These are phyloP conservation scores for Climacium dendroides DNA, from an alignment of 225 moss, liverwort and hornwort species.

Conservation along the genomic window DNA sequence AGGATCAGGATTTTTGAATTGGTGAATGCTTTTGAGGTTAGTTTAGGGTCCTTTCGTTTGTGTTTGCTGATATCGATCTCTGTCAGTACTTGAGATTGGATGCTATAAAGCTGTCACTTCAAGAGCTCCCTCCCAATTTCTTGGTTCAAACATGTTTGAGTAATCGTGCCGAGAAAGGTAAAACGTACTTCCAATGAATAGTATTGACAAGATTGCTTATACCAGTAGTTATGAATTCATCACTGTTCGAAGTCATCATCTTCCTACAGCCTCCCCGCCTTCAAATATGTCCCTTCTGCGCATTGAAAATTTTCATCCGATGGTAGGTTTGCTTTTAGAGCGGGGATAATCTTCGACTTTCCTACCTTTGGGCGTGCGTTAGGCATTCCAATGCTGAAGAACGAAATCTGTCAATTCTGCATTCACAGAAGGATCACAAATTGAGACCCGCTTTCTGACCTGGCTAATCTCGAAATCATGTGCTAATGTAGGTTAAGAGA, in stretches of 20 bases:
- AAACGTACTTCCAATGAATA: neutral
- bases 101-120: neutral
- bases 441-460: neutral
- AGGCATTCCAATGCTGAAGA: neutral
- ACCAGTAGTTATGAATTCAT: neutral
- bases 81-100: neutral
- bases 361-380: neutral
- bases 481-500: neutral
- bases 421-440: neutral
- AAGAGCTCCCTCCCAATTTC: neutral
- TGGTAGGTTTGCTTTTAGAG: neutral
- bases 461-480: neutral
- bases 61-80: neutral
- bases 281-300: neutral
- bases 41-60: neutral
- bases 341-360: neutral
- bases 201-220: neutral
- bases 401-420: neutral
- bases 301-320: neutral
- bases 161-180: neutral
- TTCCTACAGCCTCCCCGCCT: neutral
- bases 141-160: neutral
- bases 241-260: neutral
- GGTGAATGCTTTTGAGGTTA: neutral
- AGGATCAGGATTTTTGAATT: neutral